Evolutionary conservation across 306 rosid genomes (phyloP).

Genomic region (Luffa aegyptiaca): DNA sequence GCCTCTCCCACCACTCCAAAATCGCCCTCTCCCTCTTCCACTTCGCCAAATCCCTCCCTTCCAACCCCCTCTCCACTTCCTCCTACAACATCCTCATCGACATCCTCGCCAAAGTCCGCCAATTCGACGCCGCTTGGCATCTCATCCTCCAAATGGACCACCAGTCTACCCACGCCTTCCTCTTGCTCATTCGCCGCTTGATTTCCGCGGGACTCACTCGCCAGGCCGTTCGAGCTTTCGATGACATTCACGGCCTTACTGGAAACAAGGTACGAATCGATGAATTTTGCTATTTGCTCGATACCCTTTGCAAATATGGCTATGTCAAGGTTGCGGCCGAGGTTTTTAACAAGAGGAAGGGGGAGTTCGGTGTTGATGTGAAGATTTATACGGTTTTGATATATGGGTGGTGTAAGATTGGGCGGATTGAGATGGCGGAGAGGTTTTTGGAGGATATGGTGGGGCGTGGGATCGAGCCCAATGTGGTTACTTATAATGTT

Average conservation of each 20-base stretch:
- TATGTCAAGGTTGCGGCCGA: conserved; percentile 51
- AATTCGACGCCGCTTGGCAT: conserved; percentile 78
- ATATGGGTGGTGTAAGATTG: conserved; percentile 80
- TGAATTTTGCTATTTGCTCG: conserved; percentile 46
- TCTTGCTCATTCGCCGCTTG: conserved; percentile 55
- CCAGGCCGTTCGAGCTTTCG: conserved; percentile 64
- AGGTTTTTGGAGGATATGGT: conserved; percentile 59
- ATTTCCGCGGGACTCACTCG: conserved; percentile 67
- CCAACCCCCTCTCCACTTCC: conserved; percentile 32
- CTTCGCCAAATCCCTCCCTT: conserved; percentile 52
- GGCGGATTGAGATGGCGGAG: conserved; percentile 38
- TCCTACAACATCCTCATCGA: conserved; percentile 57
- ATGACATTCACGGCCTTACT: conserved; percentile 43
- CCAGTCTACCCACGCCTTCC: conserved; percentile 27
- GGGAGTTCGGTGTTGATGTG: conserved; percentile 26
- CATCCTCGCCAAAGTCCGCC: conserved; percentile 60
- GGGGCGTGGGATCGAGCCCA: conserved; percentile 55
- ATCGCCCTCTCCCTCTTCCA: conserved; percentile 72
- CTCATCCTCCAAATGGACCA: conserved; percentile 63
- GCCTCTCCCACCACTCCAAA: conserved; percentile 56
- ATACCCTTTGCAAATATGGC: conserved; percentile 77
- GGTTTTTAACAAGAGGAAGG: conserved; percentile 42
- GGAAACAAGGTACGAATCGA: conserved; percentile 16
- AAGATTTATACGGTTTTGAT: conserved; percentile 68
- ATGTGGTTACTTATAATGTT: conserved; percentile 69